phyloP scores from a whole-genome alignment of 2,329 filamentous ascomycete genomes.

The Aspergillus versicolor region DNA sequence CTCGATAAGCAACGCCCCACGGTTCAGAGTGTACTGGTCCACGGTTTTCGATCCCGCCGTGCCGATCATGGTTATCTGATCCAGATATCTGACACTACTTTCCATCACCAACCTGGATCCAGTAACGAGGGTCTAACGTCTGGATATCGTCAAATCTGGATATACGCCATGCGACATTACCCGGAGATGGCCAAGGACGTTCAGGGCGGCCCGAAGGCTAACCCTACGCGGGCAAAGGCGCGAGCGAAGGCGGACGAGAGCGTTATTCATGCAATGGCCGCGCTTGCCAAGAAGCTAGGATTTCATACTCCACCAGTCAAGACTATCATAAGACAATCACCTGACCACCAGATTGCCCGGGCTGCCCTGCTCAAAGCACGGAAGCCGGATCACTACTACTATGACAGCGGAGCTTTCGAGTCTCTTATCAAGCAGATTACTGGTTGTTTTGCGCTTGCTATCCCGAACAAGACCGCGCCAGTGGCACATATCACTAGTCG shows the following conservation, averaged over 20 bases:
- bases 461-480: slow-evolving; percentile 2
- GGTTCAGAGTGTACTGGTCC: too few relatives aligned
- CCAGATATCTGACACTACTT: slow-evolving; percentile 26
- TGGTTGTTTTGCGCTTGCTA: slow-evolving; percentile 18
- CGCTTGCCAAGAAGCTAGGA: slow-evolving; percentile 20
- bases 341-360: slow-evolving; percentile 19
- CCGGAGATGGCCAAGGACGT: slow-evolving; percentile 18
- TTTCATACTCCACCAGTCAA: slow-evolving; percentile 21
- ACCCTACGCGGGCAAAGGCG: slow-evolving; percentile 12
- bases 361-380: slow-evolving; percentile 21
- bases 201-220: background rate
- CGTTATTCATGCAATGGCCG: slow-evolving; percentile 22
- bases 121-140: slow-evolving; percentile 12
- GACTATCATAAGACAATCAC: slow-evolving; percentile 16
- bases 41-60: too few relatives aligned
- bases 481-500: too few relatives aligned
- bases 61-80: slow-evolving; percentile 9
- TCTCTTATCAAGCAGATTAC: slow-evolving; percentile 18
- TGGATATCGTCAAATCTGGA: slow-evolving; percentile 29
- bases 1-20: too few relatives aligned
- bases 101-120: slow-evolving; percentile 14
- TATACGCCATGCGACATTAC: slow-evolving; percentile 34
- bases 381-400: slow-evolving; percentile 19
- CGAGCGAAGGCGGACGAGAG: slow-evolving; percentile 17
- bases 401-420: slow-evolving; percentile 18